phyloP scores from a whole-genome alignment of 805 yeast genomes.

The Saturnispora mendoncae region DNA sequence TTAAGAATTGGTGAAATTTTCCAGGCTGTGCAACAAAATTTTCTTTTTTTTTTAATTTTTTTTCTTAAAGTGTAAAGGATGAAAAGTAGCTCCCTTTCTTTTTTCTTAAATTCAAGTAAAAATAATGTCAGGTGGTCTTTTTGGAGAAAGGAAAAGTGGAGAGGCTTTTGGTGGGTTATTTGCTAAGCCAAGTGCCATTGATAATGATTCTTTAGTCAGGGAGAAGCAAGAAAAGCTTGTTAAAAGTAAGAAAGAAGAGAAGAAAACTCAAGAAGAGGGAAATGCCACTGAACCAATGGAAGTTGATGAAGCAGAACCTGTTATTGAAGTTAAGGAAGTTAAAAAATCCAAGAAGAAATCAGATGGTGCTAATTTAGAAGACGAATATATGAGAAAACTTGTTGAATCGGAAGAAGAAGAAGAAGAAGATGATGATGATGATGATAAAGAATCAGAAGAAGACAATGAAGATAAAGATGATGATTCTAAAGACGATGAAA shows the following conservation, averaged over 20 bases:
- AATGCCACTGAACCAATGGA: constrained; percentile 17
- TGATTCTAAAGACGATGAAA: constrained; percentile 18
- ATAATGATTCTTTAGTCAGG: constrained; percentile 26
- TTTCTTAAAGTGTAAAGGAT: neutral
- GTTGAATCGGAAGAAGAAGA: constrained; percentile 18
- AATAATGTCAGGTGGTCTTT: constrained; percentile 4
- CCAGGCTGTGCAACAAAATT: constrained; percentile 6
- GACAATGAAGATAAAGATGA: constrained; percentile 17
- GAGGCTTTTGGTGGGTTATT: constrained; percentile 24
- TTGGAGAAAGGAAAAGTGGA: constrained; percentile 3
- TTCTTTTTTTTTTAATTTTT: neutral
- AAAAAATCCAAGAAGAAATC: constrained; percentile 17
- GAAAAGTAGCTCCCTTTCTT: too few relatives aligned
- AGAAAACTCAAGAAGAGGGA: constrained; percentile 14
- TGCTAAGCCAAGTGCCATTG: constrained; percentile 37
- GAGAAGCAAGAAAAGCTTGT: constrained; percentile 20
- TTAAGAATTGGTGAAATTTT: constrained; percentile 4
- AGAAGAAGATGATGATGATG: constrained; percentile 7
- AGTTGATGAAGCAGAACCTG: constrained; percentile 23
- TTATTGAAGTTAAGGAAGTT: constrained; percentile 18
- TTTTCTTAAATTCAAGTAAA: neutral
- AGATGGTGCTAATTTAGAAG: constrained; percentile 16
- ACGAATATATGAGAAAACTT: constrained; percentile 17
- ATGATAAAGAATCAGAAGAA: neutral
- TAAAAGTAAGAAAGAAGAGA: constrained; percentile 9